Base-by-base conservation (phyloP, 1,284 basidiomycete species). In the Moniliella sp. region DNA sequence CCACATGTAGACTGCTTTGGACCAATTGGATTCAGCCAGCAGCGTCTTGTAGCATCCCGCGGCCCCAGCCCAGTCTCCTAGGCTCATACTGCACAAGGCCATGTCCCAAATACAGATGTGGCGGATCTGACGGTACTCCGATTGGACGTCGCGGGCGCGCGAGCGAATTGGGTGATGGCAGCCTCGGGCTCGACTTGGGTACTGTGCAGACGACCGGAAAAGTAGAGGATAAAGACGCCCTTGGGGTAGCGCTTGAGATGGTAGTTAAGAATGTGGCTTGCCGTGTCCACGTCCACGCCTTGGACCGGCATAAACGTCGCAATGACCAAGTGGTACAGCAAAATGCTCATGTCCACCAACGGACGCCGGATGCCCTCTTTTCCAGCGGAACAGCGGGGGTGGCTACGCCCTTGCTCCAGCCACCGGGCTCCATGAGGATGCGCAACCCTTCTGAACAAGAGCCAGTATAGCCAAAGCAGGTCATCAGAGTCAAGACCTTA, bases 91-190 rank as follows among this genome's bases (percentile, higher is more conserved):
- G 42, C 56, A 59, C 8, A 59, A 48, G 13, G 46, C 30, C 26
- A 55, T 46, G 36, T 59, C 56, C 56, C 56, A 59, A 13, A 46
- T 37, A 39, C 54, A 57, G 18, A 59, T 56, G 36, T 59, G 54
- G 36, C 54, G 47, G 31, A 59, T 48, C 36, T 59, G 54, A 13
- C 56, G 39, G 40, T 57, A 59, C 29, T 59, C 54, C 27, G 46
- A 41, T 33, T 59, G 56, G 1, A 53, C 33, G 35, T 57, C 54
- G 18, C 54, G 42, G n/a, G n/a, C 2, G 56, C 56, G 13, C 40
- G 36, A 13, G 41, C 31, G 37, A 50, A 57, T 30, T 51, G 49
- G 12, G 38, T 35, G 28, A 59, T 45, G 3, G 54, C 56, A 19
- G 44, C 42, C 19, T 45, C 43, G 12, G 50, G 40, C 2, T 49